Percentiles rank a stretch among this genome's conserved stretches.
Evolutionary conservation across 352 stramenopile species (phyloP).

Genomic region (Phytophthora quininea): DNA sequence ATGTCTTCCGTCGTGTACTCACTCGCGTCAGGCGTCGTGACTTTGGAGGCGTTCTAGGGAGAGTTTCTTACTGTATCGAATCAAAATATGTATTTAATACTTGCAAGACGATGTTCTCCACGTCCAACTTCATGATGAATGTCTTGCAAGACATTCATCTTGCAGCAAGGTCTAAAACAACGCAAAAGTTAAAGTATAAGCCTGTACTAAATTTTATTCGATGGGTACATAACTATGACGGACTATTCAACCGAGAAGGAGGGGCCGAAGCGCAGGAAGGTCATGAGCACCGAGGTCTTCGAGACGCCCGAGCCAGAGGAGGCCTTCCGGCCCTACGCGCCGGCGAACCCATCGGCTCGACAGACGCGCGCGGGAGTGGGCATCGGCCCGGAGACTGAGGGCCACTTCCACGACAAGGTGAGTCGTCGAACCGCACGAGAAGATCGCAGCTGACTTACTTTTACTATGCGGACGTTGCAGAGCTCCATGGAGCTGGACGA

Average conservation of each 20-base stretch:
- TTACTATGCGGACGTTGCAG: slow-evolving; percentile 18
- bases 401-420: slow-evolving; percentile 69
- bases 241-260: slow-evolving; percentile 47
- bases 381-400: slow-evolving; percentile 39
- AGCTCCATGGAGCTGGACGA: slow-evolving; percentile 71
- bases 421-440: neutral
- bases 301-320: slow-evolving; percentile 75
- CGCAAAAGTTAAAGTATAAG: neutral
- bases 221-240: neutral
- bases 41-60: slow-evolving; percentile 4
- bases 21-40: slow-evolving; percentile 18
- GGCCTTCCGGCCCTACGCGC: slow-evolving; percentile 64
- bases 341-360: slow-evolving; percentile 37
- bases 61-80: slow-evolving; percentile 18
- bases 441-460: neutral
- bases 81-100: slow-evolving; percentile 5
- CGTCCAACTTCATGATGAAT: neutral
- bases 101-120: no score
- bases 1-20: slow-evolving; percentile 35
- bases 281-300: slow-evolving; percentile 79
- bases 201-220: neutral
- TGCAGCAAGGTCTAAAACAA: neutral
- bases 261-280: slow-evolving; percentile 47
- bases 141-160: neutral
- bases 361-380: slow-evolving; percentile 16